Conservation (phyloP, 371 early-diverging fungal genomes). For the Pancytospora philotis region DNA sequence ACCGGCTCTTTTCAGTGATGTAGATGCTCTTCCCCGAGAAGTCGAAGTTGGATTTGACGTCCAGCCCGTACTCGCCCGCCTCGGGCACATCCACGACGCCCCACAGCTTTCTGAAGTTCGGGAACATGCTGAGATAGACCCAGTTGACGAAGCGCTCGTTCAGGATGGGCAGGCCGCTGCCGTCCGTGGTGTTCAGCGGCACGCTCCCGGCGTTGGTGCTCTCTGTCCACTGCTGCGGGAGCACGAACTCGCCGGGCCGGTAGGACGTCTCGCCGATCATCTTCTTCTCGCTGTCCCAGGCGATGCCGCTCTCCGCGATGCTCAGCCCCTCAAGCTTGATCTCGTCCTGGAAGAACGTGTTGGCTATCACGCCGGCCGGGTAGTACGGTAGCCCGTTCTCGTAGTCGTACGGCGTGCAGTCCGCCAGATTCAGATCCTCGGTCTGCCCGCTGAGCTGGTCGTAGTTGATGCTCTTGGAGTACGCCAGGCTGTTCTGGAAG, state of each 20-base stretch:
- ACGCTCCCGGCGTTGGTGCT: constrained; percentile 15
- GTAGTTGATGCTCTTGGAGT: constrained; percentile 74
- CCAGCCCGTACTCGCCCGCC: constrained; percentile 38
- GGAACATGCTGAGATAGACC: constrained; percentile 87
- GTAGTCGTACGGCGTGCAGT: constrained; percentile 61
- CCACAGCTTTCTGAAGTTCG: constrained; percentile 86
- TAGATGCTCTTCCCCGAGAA: constrained; percentile 33
- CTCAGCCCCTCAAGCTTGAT: constrained; percentile 54
- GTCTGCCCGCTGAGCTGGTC: constrained; percentile 69
- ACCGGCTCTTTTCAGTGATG: constrained; percentile 19
- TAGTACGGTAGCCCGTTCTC: constrained; percentile 61
- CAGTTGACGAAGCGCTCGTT: constrained; percentile 83
- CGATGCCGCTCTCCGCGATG: constrained; percentile 65
- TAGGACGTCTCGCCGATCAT: constrained; percentile 62
- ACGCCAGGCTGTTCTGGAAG: constrained; percentile 88
- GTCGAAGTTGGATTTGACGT: constrained; percentile 31
- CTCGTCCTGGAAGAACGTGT: constrained; percentile 77
- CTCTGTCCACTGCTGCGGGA: constrained; percentile 55
- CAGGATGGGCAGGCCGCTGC: constrained; percentile 65
- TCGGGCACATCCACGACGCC: constrained; percentile 56
- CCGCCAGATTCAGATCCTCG: constrained; percentile 47
- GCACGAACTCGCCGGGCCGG: constrained; percentile 54
- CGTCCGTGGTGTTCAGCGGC: constrained; percentile 21
- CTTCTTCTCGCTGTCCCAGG: constrained; percentile 64
- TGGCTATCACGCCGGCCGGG: constrained; percentile 96